Base-by-base conservation (phyloP, 331 rosid species). In the Acacia concinna region DNA sequence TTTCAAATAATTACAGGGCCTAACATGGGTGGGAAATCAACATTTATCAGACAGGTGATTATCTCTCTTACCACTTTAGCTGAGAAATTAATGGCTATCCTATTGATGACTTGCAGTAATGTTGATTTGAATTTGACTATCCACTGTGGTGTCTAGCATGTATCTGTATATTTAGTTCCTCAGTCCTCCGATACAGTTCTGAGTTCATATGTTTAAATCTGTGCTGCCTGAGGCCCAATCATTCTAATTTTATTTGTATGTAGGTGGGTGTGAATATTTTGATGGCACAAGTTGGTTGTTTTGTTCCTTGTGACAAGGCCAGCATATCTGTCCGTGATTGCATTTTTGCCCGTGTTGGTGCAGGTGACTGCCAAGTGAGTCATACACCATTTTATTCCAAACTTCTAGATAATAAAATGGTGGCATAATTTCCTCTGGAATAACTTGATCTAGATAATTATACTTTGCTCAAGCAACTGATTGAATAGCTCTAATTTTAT, bases 11-110 rank as follows among this genome's bases (percentile, higher is more conserved):
- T 96, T 67, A 96, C 99, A 12, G 99, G 99, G 31, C 99, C 99
- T 78, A 96, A 96, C 83, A 96, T 96, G 99, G 99, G 98, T 81
- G 99, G 99, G 83, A 96, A 96, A 81, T 96, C 98, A 30, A 96
- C 99, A 79, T 93, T 89, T 82, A 96, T 93, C 70, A 94, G 98
- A 28, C 98, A 93, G 99, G 99, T 93, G 73, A 72, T 87, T 76
- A 28, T 69, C 35, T 80, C 78, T 46, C 57, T 35, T 74, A 75
- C 81, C 74, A 73, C 70, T 84, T 66, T 71, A 51, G 37, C 66
- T 43, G 73, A 69, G 41, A 44, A 71, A 46, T 62, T 75, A 78
- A 71, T 37, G 60, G 63, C 64, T 40, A 76, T 68, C 72, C 46
- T 41, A 20, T 62, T 82, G 52, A 57, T 46, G 31, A 71, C 34